Evolutionary conservation across 108 stramenopile genomes (phyloP), one percentile per base, ranked within the genome.

Genomic region (Fragilaria radians): DNA sequence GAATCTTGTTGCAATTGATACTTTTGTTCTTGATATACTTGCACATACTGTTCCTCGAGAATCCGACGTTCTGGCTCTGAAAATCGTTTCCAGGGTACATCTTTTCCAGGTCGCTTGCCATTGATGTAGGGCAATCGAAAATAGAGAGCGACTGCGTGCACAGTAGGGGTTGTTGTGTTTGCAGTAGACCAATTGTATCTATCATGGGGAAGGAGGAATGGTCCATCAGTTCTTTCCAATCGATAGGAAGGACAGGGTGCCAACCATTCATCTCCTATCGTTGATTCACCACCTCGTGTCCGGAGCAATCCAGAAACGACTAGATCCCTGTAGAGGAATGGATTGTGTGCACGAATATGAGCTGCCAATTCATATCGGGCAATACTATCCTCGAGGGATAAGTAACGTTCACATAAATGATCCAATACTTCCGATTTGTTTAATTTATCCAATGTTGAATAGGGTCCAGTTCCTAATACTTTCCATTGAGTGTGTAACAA

Each of bases 391-490:
- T 28, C 57, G 52, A 64, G 32, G n/a, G 53, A 36, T 22, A 80
- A 76, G 52, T 85, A 85, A 17, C 83, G 74, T 25, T 81, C 79
- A 42, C 79, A 81, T n/a, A 85, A 46, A 46, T 85, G 83, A 66
- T 78, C 74, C 48, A 81, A 62, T 22, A 85, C 78, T 49, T 80
- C 79, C 34, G 46, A 26, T 53, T 78, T 77, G 57, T 61, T 66
- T 61, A 63, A 21, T 36, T 61, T 57, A 36, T 79, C 74, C 11
- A 85, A 59, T 3, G 79, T 72, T 4, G 75, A 70, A 55, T 86
- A 86, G 4, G 79, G 84, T 24, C 84, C 84, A 21, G 49, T 61
- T 26, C 80, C 80, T 9, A 86, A 47, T 5, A 86, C 78, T 48
- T 67, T 66, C 84, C 84, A 86, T 63, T 76, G 79, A 19, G 84